Evolutionary conservation across 345 rosid species (phyloP).

Genomic region (Pistacia integerrima): DNA sequence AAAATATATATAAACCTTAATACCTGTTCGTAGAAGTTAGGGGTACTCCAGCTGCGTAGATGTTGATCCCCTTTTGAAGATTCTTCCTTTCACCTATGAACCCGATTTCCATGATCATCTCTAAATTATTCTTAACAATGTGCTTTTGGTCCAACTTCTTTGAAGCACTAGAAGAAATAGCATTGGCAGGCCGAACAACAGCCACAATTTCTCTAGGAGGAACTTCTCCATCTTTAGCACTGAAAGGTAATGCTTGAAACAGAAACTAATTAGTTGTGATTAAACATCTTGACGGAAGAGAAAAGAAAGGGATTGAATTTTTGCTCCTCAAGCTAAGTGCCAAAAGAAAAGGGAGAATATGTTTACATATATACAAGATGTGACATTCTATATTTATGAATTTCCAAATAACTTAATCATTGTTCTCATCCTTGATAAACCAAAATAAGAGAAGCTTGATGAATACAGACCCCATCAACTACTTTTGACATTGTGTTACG

Average conservation of each 20-base stretch:
- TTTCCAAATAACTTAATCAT: too few species aligned
- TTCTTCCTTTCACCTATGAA: background rate
- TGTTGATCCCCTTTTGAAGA: slow-evolving; percentile 17
- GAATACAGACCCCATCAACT: slow-evolving; percentile 56
- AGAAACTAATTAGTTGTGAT: background rate
- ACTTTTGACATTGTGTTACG: slow-evolving; percentile 46
- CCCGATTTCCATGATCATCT: too few species aligned
- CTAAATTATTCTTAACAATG: slow-evolving; percentile 35
- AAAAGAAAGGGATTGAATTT: background rate
- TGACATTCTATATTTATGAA: background rate
- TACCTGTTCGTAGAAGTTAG: too few species aligned
- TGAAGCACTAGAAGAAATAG: slow-evolving; percentile 32
- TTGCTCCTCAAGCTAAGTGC: background rate
- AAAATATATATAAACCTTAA: slow-evolving; percentile 37
- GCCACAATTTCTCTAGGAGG: slow-evolving; percentile 66
- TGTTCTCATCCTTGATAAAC: background rate
- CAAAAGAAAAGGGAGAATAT: background rate
- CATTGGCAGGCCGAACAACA: slow-evolving; percentile 62
- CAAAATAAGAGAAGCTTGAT: background rate
- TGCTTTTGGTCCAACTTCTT: slow-evolving; percentile 55
- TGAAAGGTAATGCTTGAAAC: background rate
- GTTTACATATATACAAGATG: background rate
- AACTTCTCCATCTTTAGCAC: background rate
- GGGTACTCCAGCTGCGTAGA: slow-evolving; percentile 17
- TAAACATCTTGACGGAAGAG: background rate